A percentile compares a stretch with the other conserved stretches of the same genome.
Evolutionary conservation across 352 stramenopile species (phyloP).

Genomic region (Phytophthora ramorum): DNA sequence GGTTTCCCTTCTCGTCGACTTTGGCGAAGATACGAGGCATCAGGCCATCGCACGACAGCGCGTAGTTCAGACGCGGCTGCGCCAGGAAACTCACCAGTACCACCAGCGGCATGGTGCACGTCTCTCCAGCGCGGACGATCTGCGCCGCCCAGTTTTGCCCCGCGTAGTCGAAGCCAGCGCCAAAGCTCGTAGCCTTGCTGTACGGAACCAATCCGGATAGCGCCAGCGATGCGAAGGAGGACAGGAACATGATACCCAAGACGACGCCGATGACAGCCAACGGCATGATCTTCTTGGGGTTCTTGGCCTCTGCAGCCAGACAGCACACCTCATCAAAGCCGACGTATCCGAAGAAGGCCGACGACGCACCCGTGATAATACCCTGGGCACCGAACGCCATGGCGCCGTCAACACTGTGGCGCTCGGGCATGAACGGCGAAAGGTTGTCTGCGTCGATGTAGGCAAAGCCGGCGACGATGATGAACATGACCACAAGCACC

Average conservation of each 20-base stretch:
- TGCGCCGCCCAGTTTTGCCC: slow-evolving; percentile 49
- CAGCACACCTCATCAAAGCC: slow-evolving; percentile 96
- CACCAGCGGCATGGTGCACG: slow-evolving; percentile 93
- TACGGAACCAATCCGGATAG: slow-evolving; percentile 82
- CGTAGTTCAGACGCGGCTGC: slow-evolving; percentile 94
- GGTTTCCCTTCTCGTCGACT: slow-evolving; percentile 79
- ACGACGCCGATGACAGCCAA: slow-evolving; percentile 85
- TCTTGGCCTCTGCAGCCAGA: slow-evolving; percentile 83
- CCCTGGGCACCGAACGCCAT: slow-evolving; percentile 54
- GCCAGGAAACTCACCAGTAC: slow-evolving; percentile 94
- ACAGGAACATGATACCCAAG: slow-evolving; percentile 75
- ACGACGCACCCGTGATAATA: slow-evolving; percentile 82
- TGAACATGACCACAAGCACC: slow-evolving; percentile 90
- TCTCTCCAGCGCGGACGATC: slow-evolving; percentile 64
- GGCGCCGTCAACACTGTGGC: slow-evolving; percentile 29
- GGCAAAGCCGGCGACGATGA: slow-evolving; percentile 89
- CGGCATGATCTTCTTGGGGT: slow-evolving; percentile 84
- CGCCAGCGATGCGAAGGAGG: slow-evolving; percentile 81
- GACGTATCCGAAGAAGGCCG: slow-evolving; percentile 94
- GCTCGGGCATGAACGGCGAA: slow-evolving; percentile 77
- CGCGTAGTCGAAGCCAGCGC: slow-evolving; percentile 50
- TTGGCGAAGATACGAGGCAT: slow-evolving; percentile 92
- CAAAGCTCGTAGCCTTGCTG: slow-evolving; percentile 46
- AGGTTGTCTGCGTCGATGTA: slow-evolving; percentile 87
- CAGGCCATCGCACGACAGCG: slow-evolving; percentile 93